These are phyloP conservation scores for Escovopsis sp. DNA, from an alignment of 2,329 filamentous ascomycete genomes.

Conservation along the genomic window DNA sequence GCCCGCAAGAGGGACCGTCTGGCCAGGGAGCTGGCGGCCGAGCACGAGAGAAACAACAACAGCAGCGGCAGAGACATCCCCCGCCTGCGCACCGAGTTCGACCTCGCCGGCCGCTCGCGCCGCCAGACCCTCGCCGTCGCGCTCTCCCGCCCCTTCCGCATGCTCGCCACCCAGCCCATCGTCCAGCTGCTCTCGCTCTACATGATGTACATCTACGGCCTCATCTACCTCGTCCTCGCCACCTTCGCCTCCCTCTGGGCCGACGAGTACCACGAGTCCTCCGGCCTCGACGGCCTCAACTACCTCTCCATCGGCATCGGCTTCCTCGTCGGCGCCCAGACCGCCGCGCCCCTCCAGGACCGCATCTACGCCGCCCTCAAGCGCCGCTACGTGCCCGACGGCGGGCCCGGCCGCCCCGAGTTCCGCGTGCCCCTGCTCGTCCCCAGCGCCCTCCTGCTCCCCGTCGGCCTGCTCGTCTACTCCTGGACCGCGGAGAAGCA, in stretches of 20 bases:
- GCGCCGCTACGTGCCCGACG: conserved; percentile 20
- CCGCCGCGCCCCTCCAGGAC: conserved; percentile 29
- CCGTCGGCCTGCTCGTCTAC: conserved; percentile 29
- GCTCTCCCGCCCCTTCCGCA: conserved; percentile 45
- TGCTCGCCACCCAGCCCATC: conserved; percentile 47
- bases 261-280: conserved; percentile 40
- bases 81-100: conserved; percentile 34
- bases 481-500: conserved; percentile 28
- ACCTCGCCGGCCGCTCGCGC: conserved; percentile 20
- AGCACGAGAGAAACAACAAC: no score
- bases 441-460: conserved; percentile 24
- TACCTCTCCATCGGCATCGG: conserved; percentile 16
- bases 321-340: conserved; percentile 17
- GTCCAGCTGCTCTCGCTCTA: conserved; percentile 51
- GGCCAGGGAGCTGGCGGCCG: no score
- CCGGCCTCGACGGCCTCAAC: conserved; percentile 26
- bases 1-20: conserved; percentile 40
- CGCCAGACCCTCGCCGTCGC: conserved; percentile 38
- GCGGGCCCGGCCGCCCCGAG: conserved; percentile 23
- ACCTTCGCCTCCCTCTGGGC: conserved; percentile 39
- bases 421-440: conserved; percentile 28
- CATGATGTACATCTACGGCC: conserved; percentile 48
- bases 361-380: conserved; percentile 28
- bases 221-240: conserved; percentile 39
- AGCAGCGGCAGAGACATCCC: conserved; percentile 33